Conservation (phyloP, 305 asterid species). For the Rubia peregrina region DNA sequence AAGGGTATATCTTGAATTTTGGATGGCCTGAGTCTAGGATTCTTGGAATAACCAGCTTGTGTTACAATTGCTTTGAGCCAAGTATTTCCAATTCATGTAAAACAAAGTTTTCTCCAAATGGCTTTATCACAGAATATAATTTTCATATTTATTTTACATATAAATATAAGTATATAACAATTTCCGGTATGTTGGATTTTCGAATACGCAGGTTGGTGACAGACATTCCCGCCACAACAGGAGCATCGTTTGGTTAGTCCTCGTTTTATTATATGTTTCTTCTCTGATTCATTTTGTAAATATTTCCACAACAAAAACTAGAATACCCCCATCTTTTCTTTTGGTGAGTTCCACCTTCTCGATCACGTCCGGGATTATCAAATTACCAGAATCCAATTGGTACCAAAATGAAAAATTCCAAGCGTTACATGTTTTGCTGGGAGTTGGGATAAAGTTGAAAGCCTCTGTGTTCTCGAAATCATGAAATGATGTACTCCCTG, state of each 20-base stretch:
- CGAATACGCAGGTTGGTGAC: slow-evolving; percentile 27
- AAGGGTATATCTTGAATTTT: neutral
- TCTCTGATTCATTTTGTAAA: no score
- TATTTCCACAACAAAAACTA: no score
- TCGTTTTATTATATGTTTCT: no score
- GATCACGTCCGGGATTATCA: no score
- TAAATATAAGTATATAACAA: neutral
- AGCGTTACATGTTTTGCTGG: no score
- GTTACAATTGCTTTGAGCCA: neutral
- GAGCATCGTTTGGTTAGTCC: slow-evolving; percentile 26
- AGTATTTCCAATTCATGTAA: neutral
- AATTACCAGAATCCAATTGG: no score
- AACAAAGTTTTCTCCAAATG: neutral
- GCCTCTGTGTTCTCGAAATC: no score
- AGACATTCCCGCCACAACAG: slow-evolving; percentile 32
- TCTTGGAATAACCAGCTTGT: neutral
- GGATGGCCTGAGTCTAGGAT: neutral
- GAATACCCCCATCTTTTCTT: no score
- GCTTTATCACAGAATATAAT: neutral
- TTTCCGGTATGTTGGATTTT: neutral
- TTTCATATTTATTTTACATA: neutral
- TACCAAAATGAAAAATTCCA: no score
- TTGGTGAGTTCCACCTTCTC: no score
- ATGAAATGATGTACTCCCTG: no score
- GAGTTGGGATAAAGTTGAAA: no score